phyloP scores from a whole-genome alignment of 2,329 filamentous ascomycete species.

The Cladosporium sp. region DNA sequence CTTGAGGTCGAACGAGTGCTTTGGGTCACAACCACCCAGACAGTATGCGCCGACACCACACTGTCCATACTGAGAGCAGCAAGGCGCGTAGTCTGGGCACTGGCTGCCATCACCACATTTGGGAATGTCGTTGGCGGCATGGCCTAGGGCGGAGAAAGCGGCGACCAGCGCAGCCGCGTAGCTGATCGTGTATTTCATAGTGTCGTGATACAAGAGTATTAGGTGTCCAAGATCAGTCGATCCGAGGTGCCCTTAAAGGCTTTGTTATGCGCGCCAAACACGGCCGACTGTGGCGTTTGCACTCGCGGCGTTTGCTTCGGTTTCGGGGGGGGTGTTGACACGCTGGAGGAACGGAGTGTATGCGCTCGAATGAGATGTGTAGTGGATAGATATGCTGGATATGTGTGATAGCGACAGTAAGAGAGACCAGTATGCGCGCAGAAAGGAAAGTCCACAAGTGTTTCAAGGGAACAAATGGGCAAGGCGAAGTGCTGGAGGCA shows the following conservation, averaged over 20 bases:
- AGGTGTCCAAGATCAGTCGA: background rate
- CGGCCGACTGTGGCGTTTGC: background rate
- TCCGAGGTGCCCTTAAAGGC: background rate
- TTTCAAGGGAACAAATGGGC: background rate
- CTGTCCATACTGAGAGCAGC: constrained; percentile 66
- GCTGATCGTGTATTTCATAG: constrained; percentile 25
- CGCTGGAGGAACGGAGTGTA: background rate
- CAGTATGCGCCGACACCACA: constrained; percentile 95
- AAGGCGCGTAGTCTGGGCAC: constrained; percentile 31
- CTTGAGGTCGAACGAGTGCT: constrained; percentile 75
- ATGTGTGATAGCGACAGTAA: background rate
- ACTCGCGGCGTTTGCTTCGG: background rate
- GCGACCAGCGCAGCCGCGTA: constrained; percentile 30
- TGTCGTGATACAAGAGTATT: background rate
- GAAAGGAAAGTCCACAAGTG: background rate
- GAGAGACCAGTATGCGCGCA: background rate
- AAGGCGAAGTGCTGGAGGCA: background rate
- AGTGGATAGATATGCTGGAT: background rate
- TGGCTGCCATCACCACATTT: constrained; percentile 29
- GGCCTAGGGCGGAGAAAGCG: constrained; percentile 26
- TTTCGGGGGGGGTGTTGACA: constrained; percentile 3
- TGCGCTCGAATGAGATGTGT: background rate
- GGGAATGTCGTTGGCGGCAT: constrained; percentile 17
- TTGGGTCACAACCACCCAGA: constrained; percentile 88
- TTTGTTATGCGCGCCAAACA: background rate